Evolutionary conservation across 495 filamentous ascomycete species (phyloP).

Genomic region (Talaromyces nanjingensis): DNA sequence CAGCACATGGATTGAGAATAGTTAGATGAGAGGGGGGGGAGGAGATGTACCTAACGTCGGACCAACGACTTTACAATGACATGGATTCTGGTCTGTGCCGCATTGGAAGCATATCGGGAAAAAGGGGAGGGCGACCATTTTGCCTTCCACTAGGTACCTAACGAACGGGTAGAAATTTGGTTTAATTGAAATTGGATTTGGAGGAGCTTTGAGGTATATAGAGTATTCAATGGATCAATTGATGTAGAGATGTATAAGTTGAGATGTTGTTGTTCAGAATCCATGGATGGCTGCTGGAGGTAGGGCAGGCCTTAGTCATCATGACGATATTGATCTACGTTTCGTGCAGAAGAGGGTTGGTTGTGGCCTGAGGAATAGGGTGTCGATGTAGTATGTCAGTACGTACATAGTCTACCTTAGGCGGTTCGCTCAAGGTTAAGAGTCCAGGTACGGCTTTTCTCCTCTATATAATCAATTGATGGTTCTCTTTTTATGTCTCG

Average conservation of each 20-base stretch:
- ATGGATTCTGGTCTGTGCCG: conserved; percentile 54
- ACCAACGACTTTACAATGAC: conserved; percentile 55
- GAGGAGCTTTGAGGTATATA: background rate
- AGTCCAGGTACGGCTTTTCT: background rate
- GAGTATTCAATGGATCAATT: too few relatives aligned
- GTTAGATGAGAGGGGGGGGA: too few relatives aligned
- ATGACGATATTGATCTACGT: conserved; percentile 8
- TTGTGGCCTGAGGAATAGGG: conserved; percentile 2
- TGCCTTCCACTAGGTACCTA: background rate
- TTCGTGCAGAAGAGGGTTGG: background rate
- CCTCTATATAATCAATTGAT: background rate
- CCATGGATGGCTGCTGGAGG: background rate
- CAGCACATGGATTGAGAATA: too few relatives aligned
- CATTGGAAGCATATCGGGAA: conserved; percentile 50
- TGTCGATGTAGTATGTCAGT: background rate
- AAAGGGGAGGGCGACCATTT: conserved; percentile 12
- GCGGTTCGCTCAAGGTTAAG: too few relatives aligned
- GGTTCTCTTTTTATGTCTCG: background rate
- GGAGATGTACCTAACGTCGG: conserved; percentile 42
- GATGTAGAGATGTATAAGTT: background rate
- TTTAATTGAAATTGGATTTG: background rate
- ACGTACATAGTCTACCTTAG: background rate
- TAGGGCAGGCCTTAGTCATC: conserved; percentile 7
- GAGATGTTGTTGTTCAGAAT: background rate
- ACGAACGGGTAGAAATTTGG: too few relatives aligned